Percentiles rank a stretch among this genome's conserved stretches.
phyloP scores from a whole-genome alignment of 1,139 yeast species.

The Arxiozyma bovina region DNA sequence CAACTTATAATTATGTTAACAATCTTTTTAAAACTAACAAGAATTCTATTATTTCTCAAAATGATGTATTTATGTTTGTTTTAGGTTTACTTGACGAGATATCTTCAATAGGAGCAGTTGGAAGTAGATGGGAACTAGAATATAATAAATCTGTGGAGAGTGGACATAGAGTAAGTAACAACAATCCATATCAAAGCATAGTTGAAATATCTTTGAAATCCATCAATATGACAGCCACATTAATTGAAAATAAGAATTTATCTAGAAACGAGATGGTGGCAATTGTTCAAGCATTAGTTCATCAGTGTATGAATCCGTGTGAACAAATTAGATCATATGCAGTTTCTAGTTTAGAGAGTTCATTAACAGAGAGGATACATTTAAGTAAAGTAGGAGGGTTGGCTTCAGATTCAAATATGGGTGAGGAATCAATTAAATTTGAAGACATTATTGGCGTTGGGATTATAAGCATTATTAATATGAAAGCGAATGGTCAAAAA shows the following conservation, averaged over 20 bases:
- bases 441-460: constrained; percentile 62
- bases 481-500: constrained; percentile 17
- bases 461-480: constrained; percentile 63
- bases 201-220: constrained; percentile 55
- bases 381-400: constrained; percentile 25
- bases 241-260: constrained; percentile 30
- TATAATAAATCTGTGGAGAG: constrained; percentile 37
- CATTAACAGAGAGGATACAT: constrained; percentile 35
- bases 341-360: constrained; percentile 43
- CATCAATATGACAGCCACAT: constrained; percentile 48
- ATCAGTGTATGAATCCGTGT: constrained; percentile 84
- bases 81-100: constrained; percentile 71
- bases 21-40: constrained; percentile 35
- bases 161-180: constrained; percentile 38
- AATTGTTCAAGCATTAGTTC: constrained; percentile 68
- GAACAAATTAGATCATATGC: constrained; percentile 65
- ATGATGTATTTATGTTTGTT: constrained; percentile 48
- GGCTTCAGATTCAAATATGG: neutral
- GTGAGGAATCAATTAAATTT: constrained; percentile 27
- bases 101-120: constrained; percentile 74
- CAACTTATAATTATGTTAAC: constrained; percentile 44
- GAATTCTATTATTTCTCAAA: neutral
- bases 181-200: constrained; percentile 44
- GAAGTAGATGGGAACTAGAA: constrained; percentile 68
- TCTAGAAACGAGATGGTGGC: constrained; percentile 40